Base-by-base conservation (phyloP, 192 early-diverging fungal species). In the Paraglomus occultum region DNA sequence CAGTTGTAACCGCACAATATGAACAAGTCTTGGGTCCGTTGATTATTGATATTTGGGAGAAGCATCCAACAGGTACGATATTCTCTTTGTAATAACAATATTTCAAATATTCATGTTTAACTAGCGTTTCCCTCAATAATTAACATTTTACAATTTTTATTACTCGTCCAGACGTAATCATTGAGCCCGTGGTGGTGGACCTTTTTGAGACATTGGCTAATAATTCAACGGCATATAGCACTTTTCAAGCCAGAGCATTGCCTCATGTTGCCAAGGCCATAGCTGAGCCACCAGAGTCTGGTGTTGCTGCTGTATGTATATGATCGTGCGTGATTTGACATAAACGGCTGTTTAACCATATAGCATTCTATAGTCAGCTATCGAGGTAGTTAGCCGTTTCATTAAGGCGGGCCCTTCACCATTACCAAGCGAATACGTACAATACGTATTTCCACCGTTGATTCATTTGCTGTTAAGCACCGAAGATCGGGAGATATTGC, bases 401-500 rank as follows among this genome's bases (percentile, higher is more conserved):
- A 81, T 94, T 44, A 82, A 86, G 42, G 86, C 84, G 44, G 87
- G 84, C 0, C 82, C 92, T 5, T 85, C 89, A 9, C 91, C 93
- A 10, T 74, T 95, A 51, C 91, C 94, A 7, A 57, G 73, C 0
- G 81, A 82, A 48, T 92, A 90, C 53, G 82, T 89, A 1, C 78
- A 89, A 14, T 81, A 88, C 47, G 82, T 97, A 51, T 97, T 95
- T 75, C 93, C 92, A 7, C 75, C 76, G 18, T 78, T 98, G 44
- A 91, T 98, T 79, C 84, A 82, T 46, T 81, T 92, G 9, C 74
- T 94, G 53, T 79, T 86, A 62, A 77, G 74, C 7, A 82, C 83
- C 14, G 87, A 87, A 46, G 92, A 99, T 71, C 80, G 77, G 58
- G 85, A 88, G 47, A 85, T 96, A 50, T 79, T 96, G 47, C 96